Evolutionary conservation across 2,329 filamentous ascomycete species (phyloP), one percentile per base, ranked within the genome.

Genomic region (Hymenoscyphus fructigenus): DNA sequence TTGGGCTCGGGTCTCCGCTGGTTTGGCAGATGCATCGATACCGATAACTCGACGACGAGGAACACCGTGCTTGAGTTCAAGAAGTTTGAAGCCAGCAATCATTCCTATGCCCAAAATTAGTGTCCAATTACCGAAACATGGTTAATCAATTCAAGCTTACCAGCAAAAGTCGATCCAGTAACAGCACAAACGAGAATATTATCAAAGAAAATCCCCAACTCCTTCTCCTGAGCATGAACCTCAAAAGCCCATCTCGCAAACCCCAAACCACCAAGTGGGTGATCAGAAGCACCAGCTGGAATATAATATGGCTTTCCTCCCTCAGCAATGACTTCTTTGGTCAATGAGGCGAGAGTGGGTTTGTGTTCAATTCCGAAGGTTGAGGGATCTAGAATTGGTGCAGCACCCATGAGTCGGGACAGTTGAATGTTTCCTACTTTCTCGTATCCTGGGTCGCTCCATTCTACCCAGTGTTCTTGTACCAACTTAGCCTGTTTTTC

Each of bases 241-340:
- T 91, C 89, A 41, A 90, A 86, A 1, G 88, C 88, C 85, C 88
- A 91, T 2, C 88, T 80, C 7, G 88, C 88, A 71, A 91, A 91
- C 0, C 89, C 89, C 17, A 91, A 75, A 0, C 89, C 89, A 2
- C 89, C 89, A 0, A 91, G 80, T 0, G 87, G 86, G 73, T 91
- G 89, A 74, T 91, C 88, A 0, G 85, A 89, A 1, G 88, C 88
- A 0, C 89, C 89, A 0, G 88, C 88, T 3, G 89, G 89, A 68
- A 91, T 90, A 72, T 88, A 89, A 73, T 91, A 92, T 0, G 89
- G 87, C 74, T 84, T 87, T 44, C 83, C 82, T 0, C 87, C 88
- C 1, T 74, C 74, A 0, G 71, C 74, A 64, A 79, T 76, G 17
- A 88, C 82, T 71, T 88, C 84, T 15, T 82, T 77, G 53, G 82